Evolutionary conservation across 1,139 yeast genomes (phyloP), one percentile per base, ranked within the genome.

Genomic region (Groenewaldozyma auringiensis): DNA sequence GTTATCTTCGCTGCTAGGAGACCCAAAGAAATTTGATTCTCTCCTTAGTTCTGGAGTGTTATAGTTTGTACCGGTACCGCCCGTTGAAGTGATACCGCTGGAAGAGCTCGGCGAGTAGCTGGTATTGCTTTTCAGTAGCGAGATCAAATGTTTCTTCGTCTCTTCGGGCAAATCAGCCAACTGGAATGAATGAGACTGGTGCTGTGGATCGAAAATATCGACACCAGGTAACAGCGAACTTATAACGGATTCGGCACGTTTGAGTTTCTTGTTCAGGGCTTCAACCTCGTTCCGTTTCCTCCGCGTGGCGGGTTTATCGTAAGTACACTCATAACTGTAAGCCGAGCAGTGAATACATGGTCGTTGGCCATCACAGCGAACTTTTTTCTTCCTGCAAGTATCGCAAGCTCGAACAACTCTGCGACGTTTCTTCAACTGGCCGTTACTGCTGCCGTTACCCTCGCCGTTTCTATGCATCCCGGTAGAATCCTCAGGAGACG

Each of bases 281-380:
- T 60, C 57, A 32, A 66, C 54, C 42, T 68, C 70, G 1, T 70
- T 68, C 16, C 62, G 59, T 42, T 67, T 65, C 57, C 78, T 76
- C 45, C 92, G 67, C 51, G 78, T 74, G 33, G 83, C 77, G n/a
- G 92, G 92, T 58, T 81, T 83, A 57, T 81, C 81, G 58, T 82
- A 83, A 0, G 88, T 75, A 61, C 94, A 83, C 49, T 74, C 75
- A 63, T 83, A 85, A 8, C 87, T 80, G 64, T 87, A 88, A 1
- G 87, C 95, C 0, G 96, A 84, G 61, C 95, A 86, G 61, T 84
- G 94, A 42, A 82, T 81, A 65, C 96, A 87, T 1, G 95, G 95
- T 56, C 80, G 81, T 59, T 79, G 78, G 14, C 95, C 96, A 53
- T 86, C 94, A 65, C 96, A 87, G 59, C 83, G 83, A 56, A 86